Evolutionary conservation across 345 rosid genomes (phyloP), one percentile per base, ranked within the genome.

Genomic region (Trapa incisa): DNA sequence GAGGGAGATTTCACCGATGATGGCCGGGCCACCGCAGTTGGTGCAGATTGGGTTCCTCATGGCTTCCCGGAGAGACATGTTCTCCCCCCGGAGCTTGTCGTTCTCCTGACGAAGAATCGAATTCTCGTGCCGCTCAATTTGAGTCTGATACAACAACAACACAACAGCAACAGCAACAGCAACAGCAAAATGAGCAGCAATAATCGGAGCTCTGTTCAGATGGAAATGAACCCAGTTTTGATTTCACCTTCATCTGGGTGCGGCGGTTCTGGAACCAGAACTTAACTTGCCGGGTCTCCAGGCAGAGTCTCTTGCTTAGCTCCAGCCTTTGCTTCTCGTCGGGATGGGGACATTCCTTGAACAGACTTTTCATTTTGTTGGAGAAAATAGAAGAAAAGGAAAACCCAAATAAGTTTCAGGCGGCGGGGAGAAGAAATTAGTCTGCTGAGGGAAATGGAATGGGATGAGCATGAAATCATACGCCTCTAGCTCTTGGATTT

Each of bases 401-500:
- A 71, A 58, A 2, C 45, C 47, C 0, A 52, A 7, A 11, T 5
- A 29, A 56, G 6, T 48, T 22, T 22, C 29, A 22, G 29, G 29
- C 29, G 29, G 29, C 29, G 29, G 29, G 29, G 29, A 22, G 29
- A 22, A 22, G 29, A 10, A 58, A 60, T 33, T 60, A 22, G 11
- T 9, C 7, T 41, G 29, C 43, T 56, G 15, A 52, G 42, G 13
- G 13, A 45, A 45, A 45, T 45, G 13, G 53, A 22, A 22, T 22
- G 29, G 29, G 29, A 57, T 54, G 70, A 64, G 68, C 35, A 69
- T 35, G 17, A 67, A 68, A 68, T 36, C 80, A 43, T 87, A 94
- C 99, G 90, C 63, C 83, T 94, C 99, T 32, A 94, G 99, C 37
- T 94, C 99, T 76, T 91, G 99, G 89, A 94, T 94, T 87, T 95